Evolutionary conservation across 176 grass and related monocot genomes (phyloP).

Genomic region (Juncus inflexus): DNA sequence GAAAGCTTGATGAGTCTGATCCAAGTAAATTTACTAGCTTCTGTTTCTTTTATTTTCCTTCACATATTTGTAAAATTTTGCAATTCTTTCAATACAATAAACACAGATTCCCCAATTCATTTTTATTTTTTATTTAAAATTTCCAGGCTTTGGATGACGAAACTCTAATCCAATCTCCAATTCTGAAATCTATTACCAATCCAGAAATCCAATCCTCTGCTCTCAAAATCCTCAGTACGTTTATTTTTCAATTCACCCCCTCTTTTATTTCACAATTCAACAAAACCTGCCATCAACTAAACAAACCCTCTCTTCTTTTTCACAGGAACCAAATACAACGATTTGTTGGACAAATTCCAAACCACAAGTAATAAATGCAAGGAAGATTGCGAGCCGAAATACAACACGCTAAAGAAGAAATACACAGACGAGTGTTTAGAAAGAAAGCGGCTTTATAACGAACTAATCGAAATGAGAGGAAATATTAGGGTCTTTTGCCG

Average conservation of each 20-base stretch:
- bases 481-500: constrained; percentile 95
- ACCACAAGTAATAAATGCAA: constrained; percentile 39
- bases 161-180: constrained; percentile 36
- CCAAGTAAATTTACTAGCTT: constrained; percentile 6
- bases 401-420: constrained; percentile 59
- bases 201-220: constrained; percentile 37
- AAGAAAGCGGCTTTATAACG: constrained; percentile 64
- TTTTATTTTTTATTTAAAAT: constrained; percentile 12
- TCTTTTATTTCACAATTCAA: constrained; percentile 1
- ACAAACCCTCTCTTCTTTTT: constrained; percentile 19
- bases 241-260: background rate
- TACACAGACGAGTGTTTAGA: constrained; percentile 50
- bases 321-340: constrained; percentile 61
- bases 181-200: constrained; percentile 45
- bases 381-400: constrained; percentile 56
- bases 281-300: constrained; percentile 1
- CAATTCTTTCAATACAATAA: background rate
- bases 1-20: constrained; percentile 6
- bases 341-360: constrained; percentile 41
- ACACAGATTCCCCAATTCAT: background rate
- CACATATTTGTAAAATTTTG: background rate
- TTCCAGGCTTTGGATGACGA: constrained; percentile 35
- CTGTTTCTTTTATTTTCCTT: background rate
- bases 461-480: constrained; percentile 75
- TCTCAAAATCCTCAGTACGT: constrained; percentile 57